Percentiles rank a stretch among this genome's conserved stretches.
These are phyloP conservation scores for Fraxinus sp. DNA, from an alignment of 305 asterid genomes.

Conservation along the genomic window DNA sequence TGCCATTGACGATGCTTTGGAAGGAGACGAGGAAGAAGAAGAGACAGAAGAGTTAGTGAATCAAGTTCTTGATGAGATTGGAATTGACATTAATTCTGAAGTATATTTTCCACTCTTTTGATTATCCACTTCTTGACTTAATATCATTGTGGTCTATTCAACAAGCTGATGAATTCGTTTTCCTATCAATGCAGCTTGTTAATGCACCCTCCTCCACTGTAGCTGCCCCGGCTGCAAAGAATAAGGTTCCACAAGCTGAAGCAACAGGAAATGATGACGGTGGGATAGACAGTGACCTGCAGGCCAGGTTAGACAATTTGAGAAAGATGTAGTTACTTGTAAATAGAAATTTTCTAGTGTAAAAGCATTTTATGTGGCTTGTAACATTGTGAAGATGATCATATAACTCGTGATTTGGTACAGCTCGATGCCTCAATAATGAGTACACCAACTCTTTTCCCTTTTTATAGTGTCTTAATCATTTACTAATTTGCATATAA, in stretches of 20 bases:
- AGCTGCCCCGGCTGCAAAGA: slow-evolving; percentile 76
- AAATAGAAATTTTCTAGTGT: neutral
- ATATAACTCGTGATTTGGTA: slow-evolving; percentile 25
- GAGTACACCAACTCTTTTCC: slow-evolving; percentile 14
- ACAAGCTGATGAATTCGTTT: slow-evolving; percentile 6
- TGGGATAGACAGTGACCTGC: slow-evolving; percentile 94
- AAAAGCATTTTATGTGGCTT: slow-evolving; percentile 31
- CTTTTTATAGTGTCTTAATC: neutral
- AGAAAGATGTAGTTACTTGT: slow-evolving; percentile 72
- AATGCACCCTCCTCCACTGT: slow-evolving; percentile 89
- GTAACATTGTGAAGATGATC: slow-evolving; percentile 41
- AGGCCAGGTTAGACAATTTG: slow-evolving; percentile 97
- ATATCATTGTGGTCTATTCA: neutral
- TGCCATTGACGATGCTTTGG: slow-evolving; percentile 98
- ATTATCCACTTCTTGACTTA: neutral
- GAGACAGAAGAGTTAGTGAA: slow-evolving; percentile 94
- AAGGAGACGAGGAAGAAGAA: slow-evolving; percentile 99
- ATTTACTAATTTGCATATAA: neutral
- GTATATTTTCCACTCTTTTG: slow-evolving; percentile 36
- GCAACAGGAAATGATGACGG: slow-evolving; percentile 75
- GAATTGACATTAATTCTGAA: slow-evolving; percentile 85
- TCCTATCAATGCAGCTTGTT: slow-evolving; percentile 62
- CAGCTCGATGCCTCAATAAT: slow-evolving; percentile 25
- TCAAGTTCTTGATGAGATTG: slow-evolving; percentile 99
- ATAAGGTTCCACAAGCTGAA: slow-evolving; percentile 91